phyloP scores from a whole-genome alignment of 2,329 filamentous ascomycete species.

The Cladophialophora bantiana region DNA sequence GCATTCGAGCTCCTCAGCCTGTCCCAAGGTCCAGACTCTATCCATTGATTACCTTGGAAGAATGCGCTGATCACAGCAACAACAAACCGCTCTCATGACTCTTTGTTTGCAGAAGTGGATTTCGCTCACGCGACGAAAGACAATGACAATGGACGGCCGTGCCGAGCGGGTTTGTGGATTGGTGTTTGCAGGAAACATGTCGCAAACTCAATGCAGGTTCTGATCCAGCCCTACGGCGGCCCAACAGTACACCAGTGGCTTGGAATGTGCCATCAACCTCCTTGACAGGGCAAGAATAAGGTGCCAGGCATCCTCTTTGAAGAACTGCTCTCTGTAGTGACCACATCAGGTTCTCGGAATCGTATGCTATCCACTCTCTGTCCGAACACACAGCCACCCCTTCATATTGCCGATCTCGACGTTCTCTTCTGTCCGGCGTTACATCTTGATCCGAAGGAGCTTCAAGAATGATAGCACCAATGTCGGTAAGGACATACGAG shows the following conservation, averaged over 20 bases:
- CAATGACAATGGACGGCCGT: neutral
- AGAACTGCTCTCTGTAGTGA: neutral
- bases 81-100: neutral
- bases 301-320: neutral
- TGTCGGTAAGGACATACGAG: no score
- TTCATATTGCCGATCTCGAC: no score
- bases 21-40: neutral
- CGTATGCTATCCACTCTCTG: no score
- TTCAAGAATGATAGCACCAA: no score
- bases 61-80: neutral
- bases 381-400: no score
- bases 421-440: no score
- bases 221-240: no score
- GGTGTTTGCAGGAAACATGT: neutral
- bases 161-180: neutral
- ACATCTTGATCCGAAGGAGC: no score
- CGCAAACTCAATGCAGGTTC: neutral
- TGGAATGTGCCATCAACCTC: neutral
- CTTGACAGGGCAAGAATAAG: neutral
- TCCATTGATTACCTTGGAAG: neutral
- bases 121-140: neutral
- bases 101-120: neutral
- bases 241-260: neutral
- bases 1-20: neutral
- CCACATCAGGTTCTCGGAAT: neutral